These are phyloP conservation scores for Tilletia setariae DNA, from an alignment of 1,284 basidiomycete species.

Conservation along the genomic window DNA sequence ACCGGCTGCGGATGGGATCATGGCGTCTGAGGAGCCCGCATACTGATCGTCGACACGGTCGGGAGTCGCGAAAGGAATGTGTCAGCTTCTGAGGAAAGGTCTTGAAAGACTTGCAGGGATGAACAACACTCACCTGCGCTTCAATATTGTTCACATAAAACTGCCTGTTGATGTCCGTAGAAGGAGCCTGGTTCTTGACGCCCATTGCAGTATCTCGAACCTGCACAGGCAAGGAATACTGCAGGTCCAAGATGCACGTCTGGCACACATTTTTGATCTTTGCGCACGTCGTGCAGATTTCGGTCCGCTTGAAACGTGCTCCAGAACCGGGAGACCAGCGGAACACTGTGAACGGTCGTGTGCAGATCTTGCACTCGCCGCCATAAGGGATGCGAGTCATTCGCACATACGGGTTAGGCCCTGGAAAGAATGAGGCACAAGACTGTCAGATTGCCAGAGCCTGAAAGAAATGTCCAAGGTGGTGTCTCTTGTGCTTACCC, in stretches of 20 bases:
- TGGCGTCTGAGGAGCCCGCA: background rate
- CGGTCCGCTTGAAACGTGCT: conserved; percentile 92
- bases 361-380: conserved; percentile 88
- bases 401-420: conserved; percentile 51
- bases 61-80: too few species aligned
- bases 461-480: too few species aligned
- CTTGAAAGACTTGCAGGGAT: too few species aligned
- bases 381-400: conserved; percentile 94
- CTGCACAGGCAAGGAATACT: conserved; percentile 94
- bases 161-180: conserved; percentile 88
- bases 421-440: background rate
- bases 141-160: conserved; percentile 74
- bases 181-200: conserved; percentile 80
- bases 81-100: too few species aligned
- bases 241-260: conserved; percentile 87
- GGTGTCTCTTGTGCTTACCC: conserved; percentile 45
- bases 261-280: conserved; percentile 99
- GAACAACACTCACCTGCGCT: conserved; percentile 65
- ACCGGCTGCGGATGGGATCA: conserved; percentile 48
- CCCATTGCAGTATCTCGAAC: conserved; percentile 93
- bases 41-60: too few species aligned
- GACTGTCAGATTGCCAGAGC: background rate
- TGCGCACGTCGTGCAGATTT: conserved; percentile 96
- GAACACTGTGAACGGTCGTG: conserved; percentile 84
- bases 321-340: conserved; percentile 94